A percentile compares a stretch with the other conserved stretches of the same genome.
phyloP scores from a whole-genome alignment of 1,284 basidiomycete genomes.

The Flammula alnicola region DNA sequence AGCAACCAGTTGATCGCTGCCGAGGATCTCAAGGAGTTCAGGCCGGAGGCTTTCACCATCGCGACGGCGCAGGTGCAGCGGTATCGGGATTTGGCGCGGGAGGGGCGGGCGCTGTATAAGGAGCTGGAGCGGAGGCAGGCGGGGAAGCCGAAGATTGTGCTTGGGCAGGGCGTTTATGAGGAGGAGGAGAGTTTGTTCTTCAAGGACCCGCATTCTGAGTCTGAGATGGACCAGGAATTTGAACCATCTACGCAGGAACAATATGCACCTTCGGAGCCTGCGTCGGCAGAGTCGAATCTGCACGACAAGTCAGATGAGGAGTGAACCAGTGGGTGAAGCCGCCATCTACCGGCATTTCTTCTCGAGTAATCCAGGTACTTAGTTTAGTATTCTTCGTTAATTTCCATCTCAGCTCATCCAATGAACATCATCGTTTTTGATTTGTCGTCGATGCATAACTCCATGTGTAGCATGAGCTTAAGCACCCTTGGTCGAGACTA shows the following conservation, averaged over 20 bases:
- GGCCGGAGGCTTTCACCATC: conserved; percentile 34
- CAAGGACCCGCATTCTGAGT: conserved; percentile 3
- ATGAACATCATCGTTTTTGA: too few relatives aligned
- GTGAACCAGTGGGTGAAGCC: too few relatives aligned
- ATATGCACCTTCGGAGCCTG: too few relatives aligned
- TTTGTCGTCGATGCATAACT: too few relatives aligned
- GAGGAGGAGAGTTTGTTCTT: conserved; percentile 11
- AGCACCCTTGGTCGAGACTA: too few relatives aligned
- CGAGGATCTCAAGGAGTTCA: conserved; percentile 44
- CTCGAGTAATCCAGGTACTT: too few relatives aligned
- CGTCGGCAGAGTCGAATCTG: too few relatives aligned
- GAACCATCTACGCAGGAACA: neutral
- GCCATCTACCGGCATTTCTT: too few relatives aligned
- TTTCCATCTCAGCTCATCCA: too few relatives aligned
- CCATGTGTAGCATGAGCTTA: too few relatives aligned
- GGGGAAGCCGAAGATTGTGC: conserved; percentile 43
- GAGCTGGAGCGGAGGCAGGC: conserved; percentile 30
- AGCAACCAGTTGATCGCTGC: conserved; percentile 30
- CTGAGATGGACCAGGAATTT: conserved; percentile 29
- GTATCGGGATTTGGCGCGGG: conserved; percentile 41
- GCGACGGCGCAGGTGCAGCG: conserved; percentile 31
- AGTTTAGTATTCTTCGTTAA: too few relatives aligned
- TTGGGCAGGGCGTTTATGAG: conserved; percentile 30
- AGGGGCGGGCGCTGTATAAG: conserved; percentile 39
- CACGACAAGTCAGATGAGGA: too few relatives aligned